A percentile compares a stretch with the other conserved stretches of the same genome.
Conservation (phyloP, 2,329 filamentous ascomycete genomes). For the Fusarium albosuccineum region DNA sequence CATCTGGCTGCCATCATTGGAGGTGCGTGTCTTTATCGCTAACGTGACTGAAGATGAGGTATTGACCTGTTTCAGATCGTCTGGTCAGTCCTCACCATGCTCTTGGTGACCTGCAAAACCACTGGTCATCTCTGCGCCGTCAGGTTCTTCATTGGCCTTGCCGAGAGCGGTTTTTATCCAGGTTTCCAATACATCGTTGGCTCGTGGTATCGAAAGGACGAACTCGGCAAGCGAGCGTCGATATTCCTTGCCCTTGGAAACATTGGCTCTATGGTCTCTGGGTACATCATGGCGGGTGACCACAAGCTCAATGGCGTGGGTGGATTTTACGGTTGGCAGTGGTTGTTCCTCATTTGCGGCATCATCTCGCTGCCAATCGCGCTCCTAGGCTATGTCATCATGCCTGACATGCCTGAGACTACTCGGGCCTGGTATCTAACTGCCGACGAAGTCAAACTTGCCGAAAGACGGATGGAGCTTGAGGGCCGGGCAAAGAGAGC, state of each 20-base stretch:
- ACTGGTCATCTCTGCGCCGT: constrained; percentile 53
- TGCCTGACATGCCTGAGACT: constrained; percentile 49
- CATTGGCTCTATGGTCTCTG: constrained; percentile 48
- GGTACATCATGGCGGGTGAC: constrained; percentile 54
- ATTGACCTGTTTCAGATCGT: too few species aligned
- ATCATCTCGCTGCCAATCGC: constrained; percentile 53
- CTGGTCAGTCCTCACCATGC: constrained; percentile 51
- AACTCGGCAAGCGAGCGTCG: constrained; percentile 58
- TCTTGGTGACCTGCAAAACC: constrained; percentile 44
- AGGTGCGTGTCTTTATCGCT: constrained; percentile 22
- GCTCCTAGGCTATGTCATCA: constrained; percentile 49
- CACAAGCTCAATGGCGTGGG: constrained; percentile 57
- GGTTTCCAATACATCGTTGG: constrained; percentile 57
- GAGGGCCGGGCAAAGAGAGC: constrained; percentile 60
- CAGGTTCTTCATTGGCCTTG: constrained; percentile 59
- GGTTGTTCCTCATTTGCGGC: constrained; percentile 53
- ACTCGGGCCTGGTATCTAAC: constrained; percentile 48
- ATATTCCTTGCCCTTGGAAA: constrained; percentile 55
- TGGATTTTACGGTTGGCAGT: constrained; percentile 63
- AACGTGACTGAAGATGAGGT: too few species aligned
- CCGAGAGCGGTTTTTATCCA: constrained; percentile 55
- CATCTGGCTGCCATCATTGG: constrained; percentile 57
- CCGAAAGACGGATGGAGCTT: constrained; percentile 50
- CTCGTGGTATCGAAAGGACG: constrained; percentile 59
- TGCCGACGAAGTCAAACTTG: constrained; percentile 42